Conservation (phyloP, 1,284 basidiomycete species). For the Leccinum pachyderme region DNA sequence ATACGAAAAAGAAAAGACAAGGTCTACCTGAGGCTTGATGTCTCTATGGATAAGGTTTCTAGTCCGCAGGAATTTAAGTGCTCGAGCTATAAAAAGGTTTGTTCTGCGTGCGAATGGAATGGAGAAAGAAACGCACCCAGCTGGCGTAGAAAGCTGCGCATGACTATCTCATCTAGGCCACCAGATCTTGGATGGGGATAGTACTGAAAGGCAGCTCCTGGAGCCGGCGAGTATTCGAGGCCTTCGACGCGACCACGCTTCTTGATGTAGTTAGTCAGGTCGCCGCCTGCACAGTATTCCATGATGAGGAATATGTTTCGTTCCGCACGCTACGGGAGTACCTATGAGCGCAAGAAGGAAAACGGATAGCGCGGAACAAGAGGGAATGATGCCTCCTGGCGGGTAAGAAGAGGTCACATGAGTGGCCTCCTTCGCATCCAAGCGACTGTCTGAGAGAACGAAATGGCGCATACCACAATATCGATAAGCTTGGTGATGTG, state of each 20-base stretch:
- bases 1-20: neutral
- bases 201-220: conserved; percentile 69
- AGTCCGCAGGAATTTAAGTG: conserved; percentile 88
- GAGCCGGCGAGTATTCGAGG: conserved; percentile 73
- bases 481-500: conserved; percentile 94
- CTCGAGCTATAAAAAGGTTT: conserved; percentile 68
- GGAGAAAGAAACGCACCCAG: conserved; percentile 56
- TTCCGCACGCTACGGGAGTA: conserved; percentile 72
- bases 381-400: neutral
- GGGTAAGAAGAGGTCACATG: neutral
- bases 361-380: neutral
- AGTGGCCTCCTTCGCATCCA: neutral
- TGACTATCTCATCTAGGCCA: conserved; percentile 88
- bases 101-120: conserved; percentile 5
- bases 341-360: conserved; percentile 14
- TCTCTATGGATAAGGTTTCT: conserved; percentile 94
- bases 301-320: conserved; percentile 97
- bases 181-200: conserved; percentile 91
- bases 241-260: conserved; percentile 85
- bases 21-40: conserved; percentile 87
- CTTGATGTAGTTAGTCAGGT: conserved; percentile 96
- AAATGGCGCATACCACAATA: conserved; percentile 65
- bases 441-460: neutral
- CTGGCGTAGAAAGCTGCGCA: conserved; percentile 91
- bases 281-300: conserved; percentile 95